These are phyloP conservation scores for Choanephora cucurbitarum DNA, from an alignment of 371 early-diverging fungal genomes.

Conservation along the genomic window DNA sequence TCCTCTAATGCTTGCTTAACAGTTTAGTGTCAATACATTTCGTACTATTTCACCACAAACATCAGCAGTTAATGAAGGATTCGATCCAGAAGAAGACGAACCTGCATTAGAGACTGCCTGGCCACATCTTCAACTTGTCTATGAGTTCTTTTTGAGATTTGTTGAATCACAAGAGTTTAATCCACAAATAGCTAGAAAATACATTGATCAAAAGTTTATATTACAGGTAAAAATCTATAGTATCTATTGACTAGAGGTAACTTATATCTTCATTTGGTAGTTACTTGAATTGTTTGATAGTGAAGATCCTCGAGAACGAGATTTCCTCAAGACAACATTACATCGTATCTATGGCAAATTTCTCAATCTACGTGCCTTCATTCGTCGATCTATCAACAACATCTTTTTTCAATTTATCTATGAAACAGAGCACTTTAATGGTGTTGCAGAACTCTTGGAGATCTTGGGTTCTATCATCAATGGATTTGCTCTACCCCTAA, in stretches of 20 bases:
- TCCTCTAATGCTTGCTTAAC: constrained; percentile 21
- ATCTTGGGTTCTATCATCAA: constrained; percentile 98
- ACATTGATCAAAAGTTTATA: constrained; percentile 43
- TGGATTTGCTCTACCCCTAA: constrained; percentile 96
- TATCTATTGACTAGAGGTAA: too few relatives aligned
- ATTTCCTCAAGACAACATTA: constrained; percentile 95
- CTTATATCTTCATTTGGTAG: too few relatives aligned
- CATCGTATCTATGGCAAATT: constrained; percentile 98
- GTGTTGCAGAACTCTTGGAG: constrained; percentile 95
- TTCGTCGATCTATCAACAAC: constrained; percentile 94
- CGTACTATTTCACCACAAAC: constrained; percentile 92
- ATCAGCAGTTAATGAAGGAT: constrained; percentile 66
- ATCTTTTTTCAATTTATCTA: constrained; percentile 97
- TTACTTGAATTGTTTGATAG: constrained; percentile 94
- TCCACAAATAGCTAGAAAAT: constrained; percentile 74
- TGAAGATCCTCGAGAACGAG: constrained; percentile 98
- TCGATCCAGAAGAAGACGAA: constrained; percentile 97
- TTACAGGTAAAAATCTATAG: constrained; percentile 29
- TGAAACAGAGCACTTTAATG: constrained; percentile 94
- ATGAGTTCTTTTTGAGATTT: constrained; percentile 94
- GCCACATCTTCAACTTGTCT: constrained; percentile 96
- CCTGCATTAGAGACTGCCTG: constrained; percentile 93
- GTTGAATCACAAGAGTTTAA: constrained; percentile 96
- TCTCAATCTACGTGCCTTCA: constrained; percentile 92
- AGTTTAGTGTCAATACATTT: constrained; percentile 89